Evolutionary conservation across 2,329 filamentous ascomycete species (phyloP).

Genomic region (Penicillium hordei): DNA sequence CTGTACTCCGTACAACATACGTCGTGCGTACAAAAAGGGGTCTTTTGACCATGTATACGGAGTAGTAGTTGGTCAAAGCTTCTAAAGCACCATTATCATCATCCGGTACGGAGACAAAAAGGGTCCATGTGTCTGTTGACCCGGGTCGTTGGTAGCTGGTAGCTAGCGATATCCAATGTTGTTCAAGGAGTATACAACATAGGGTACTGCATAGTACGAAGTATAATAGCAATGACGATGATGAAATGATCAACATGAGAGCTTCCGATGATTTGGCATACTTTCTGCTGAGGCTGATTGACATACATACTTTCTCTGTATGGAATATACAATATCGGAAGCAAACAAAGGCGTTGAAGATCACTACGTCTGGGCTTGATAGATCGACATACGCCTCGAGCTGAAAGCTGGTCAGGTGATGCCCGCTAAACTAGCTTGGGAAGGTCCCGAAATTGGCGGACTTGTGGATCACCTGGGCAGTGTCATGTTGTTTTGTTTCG

Average conservation of each 20-base stretch:
- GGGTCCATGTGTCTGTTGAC: neutral
- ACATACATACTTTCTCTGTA: neutral
- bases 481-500: neutral
- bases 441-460: conserved; percentile 1
- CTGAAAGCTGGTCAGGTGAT: conserved; percentile 6
- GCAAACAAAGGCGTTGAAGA: conserved; percentile 1
- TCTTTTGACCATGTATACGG: neutral
- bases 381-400: conserved; percentile 4
- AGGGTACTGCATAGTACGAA: neutral
- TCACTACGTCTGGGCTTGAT: conserved; percentile 6
- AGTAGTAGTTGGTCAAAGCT: neutral
- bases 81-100: neutral
- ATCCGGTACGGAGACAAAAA: neutral
- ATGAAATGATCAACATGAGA: conserved; percentile 1
- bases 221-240: neutral
- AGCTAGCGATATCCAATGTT: neutral
- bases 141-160: neutral
- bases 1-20: neutral
- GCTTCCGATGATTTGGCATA: neutral
- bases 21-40: neutral
- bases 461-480: neutral
- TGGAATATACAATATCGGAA: neutral
- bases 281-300: neutral
- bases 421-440: conserved; percentile 1
- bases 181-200: neutral